These are phyloP conservation scores for Vigna trinervia DNA, from an alignment of 306 rosid species.

Conservation along the genomic window DNA sequence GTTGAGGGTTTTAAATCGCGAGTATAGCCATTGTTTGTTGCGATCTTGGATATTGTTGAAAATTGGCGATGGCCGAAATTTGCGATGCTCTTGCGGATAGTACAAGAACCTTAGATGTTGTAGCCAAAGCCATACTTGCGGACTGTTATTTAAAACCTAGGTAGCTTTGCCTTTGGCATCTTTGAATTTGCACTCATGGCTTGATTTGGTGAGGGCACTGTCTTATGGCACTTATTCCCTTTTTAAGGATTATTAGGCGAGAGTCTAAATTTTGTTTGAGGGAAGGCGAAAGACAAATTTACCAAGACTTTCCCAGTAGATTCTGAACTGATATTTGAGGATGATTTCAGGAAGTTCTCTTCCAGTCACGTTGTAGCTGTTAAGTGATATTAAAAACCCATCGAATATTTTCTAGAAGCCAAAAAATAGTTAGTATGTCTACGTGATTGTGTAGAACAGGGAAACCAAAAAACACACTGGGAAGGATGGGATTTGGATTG, in stretches of 20 bases:
- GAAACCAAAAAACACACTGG: not conserved
- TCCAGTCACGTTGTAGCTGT: not conserved
- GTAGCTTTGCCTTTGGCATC: constrained; percentile 12
- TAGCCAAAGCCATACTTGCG: not conserved
- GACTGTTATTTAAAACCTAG: not conserved
- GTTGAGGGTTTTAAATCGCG: not conserved
- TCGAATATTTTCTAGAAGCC: not conserved
- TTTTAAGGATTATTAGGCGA: constrained; percentile 17
- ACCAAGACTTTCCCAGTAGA: not conserved
- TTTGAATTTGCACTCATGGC: not conserved
- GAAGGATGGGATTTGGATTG: not conserved
- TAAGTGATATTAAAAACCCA: not conserved
- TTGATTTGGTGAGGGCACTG: constrained; percentile 12
- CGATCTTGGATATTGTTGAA: not conserved
- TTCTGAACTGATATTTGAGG: constrained; percentile 23
- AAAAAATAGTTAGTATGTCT: not conserved
- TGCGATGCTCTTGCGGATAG: no score
- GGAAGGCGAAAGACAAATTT: not conserved
- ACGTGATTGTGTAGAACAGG: constrained; percentile 33
- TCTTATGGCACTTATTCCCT: not conserved
- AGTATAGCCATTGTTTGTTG: not conserved
- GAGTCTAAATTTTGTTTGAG: not conserved
- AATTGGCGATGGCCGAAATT: not conserved
- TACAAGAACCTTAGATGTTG: no score
- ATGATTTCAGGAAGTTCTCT: not conserved